Conservation (phyloP, 257 asterid species). For the Capsicum chinense region DNA sequence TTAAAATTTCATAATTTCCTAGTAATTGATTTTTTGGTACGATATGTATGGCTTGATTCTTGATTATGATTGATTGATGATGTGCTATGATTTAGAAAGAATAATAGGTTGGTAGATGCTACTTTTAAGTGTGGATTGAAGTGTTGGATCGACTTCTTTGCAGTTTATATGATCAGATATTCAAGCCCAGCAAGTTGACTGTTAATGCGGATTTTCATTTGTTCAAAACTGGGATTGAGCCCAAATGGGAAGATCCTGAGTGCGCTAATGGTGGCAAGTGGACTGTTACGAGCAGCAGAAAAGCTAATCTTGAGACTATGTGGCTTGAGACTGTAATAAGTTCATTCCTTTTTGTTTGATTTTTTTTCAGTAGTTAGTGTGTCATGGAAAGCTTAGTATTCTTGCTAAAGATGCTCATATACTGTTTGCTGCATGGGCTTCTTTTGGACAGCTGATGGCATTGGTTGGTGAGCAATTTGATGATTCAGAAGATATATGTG, state of each 20-base stretch:
- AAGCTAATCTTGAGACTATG: constrained; percentile 65
- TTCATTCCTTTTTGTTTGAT: constrained; percentile 14
- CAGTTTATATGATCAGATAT: constrained; percentile 85
- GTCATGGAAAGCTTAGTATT: background rate
- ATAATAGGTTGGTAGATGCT: background rate
- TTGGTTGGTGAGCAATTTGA: constrained; percentile 83
- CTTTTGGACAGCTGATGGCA: constrained; percentile 63
- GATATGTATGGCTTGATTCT: background rate
- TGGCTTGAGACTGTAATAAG: constrained; percentile 90
- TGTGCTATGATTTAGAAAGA: background rate
- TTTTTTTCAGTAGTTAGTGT: constrained; percentile 20
- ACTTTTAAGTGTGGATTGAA: background rate
- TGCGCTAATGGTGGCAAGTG: constrained; percentile 96
- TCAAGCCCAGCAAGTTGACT: constrained; percentile 82
- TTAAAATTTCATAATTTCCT: background rate
- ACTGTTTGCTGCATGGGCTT: background rate
- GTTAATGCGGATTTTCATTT: constrained; percentile 82
- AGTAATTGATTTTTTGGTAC: background rate
- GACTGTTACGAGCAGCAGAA: constrained; percentile 63
- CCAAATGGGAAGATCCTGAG: constrained; percentile 99
- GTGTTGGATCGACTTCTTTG: constrained; percentile 32
- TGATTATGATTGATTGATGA: background rate
- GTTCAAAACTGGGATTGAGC: constrained; percentile 90
- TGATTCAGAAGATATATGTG: constrained; percentile 78
- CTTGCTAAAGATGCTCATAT: constrained; percentile 9